These are phyloP conservation scores for Naganishia sp. DNA, from an alignment of 1,284 basidiomycete genomes.

Conservation along the genomic window DNA sequence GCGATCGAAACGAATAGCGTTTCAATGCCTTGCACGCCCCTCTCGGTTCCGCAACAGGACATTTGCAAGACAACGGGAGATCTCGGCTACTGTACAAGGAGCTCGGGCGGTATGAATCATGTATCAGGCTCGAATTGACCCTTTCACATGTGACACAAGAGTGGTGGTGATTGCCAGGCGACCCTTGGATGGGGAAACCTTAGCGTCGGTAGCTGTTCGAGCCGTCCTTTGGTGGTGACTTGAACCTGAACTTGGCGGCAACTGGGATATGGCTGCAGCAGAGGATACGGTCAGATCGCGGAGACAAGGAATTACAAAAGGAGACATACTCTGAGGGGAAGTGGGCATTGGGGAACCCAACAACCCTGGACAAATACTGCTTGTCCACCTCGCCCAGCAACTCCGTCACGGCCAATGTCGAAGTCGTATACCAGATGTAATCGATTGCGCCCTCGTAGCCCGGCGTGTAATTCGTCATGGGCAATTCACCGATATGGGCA, in stretches of 20 bases:
- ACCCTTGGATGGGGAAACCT: neutral
- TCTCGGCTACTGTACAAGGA: constrained; percentile 12
- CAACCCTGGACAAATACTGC: constrained; percentile 76
- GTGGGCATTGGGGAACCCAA: constrained; percentile 96
- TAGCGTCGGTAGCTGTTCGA: constrained; percentile 2
- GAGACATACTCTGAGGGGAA: constrained; percentile 87
- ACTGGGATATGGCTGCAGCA: constrained; percentile 53
- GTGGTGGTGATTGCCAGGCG: neutral
- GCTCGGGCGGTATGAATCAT: constrained; percentile 3
- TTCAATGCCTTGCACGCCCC: neutral
- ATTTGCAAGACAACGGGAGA: constrained; percentile 22
- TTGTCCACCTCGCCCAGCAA: constrained; percentile 87
- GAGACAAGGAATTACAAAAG: neutral
- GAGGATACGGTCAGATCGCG: constrained; percentile 12
- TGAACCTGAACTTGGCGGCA: constrained; percentile 54
- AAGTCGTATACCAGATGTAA: constrained; percentile 88
- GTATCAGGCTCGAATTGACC: neutral
- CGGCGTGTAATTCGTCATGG: constrained; percentile 90
- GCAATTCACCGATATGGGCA: constrained; percentile 65
- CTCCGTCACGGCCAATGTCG: constrained; percentile 77
- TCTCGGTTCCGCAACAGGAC: neutral
- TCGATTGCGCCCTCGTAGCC: constrained; percentile 82
- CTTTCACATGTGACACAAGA: neutral
- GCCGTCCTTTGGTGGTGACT: constrained; percentile 39
- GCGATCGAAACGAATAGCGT: neutral